Conservation (phyloP, 257 asterid genomes). For the Solanum corneliomulleri region DNA sequence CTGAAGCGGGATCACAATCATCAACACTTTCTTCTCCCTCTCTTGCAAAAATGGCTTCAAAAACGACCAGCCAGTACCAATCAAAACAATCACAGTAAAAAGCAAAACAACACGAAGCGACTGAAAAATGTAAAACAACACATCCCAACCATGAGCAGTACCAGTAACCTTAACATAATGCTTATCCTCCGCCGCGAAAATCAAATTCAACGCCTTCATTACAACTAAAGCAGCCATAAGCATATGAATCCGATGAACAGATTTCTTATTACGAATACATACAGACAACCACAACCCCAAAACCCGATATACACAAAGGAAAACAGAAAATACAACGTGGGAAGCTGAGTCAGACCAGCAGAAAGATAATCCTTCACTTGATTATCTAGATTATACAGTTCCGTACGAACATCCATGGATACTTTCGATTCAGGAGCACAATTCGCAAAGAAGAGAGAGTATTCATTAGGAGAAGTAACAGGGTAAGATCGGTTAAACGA, state of each 20-base stretch:
- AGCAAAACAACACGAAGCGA: conserved; percentile 68
- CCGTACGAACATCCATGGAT: conserved; percentile 66
- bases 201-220: conserved; percentile 74
- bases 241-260: conserved; percentile 78
- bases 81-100: conserved; percentile 75
- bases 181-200: conserved; percentile 86
- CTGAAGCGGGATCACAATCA: conserved; percentile 94
- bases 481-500: conserved; percentile 47
- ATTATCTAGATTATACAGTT: conserved; percentile 55
- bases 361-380: conserved; percentile 50
- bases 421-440: conserved; percentile 70
- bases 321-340: conserved; percentile 54
- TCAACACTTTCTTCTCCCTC: conserved; percentile 88
- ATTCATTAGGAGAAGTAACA: conserved; percentile 56
- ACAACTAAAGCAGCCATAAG: conserved; percentile 71
- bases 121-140: conserved; percentile 84
- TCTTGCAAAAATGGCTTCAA: conserved; percentile 88
- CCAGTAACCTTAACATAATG: conserved; percentile 94
- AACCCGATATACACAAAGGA: conserved; percentile 51
- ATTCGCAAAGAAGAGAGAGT: conserved; percentile 67
- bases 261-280: conserved; percentile 35
- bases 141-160: conserved; percentile 98
- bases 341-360: conserved; percentile 62
- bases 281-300: conserved; percentile 47
- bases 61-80: conserved; percentile 93